Evolutionary conservation across 2,329 filamentous ascomycete genomes (phyloP), one percentile per base, ranked within the genome.

Genomic region (Colletotrichum incanum): DNA sequence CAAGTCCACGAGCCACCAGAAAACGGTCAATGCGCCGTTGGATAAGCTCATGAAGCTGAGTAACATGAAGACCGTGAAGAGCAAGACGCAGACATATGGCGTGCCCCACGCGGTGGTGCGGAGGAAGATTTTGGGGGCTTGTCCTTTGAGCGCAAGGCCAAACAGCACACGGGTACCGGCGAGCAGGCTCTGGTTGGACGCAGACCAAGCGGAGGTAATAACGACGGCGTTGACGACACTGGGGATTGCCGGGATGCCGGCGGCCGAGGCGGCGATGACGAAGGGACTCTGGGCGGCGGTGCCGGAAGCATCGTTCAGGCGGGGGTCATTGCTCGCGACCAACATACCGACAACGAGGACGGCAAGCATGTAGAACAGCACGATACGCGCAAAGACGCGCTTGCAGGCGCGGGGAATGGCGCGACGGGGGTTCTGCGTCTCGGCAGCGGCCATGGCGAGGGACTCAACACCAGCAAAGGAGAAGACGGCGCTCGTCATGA

Each of bases 1-100:
- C 43, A 90, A 79, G 75, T 88, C 88, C 74, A 89, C 85, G 76
- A 90, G 87, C 88, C 88, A 90, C 77, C 87, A 88, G 78, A 90
- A 90, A 20, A 93, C 92, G 39, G 89, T 86, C 2, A 89, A 84
- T 0, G 90, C 86, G 65, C 83, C 80, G 75, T 87, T 88, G 41
- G 86, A 90, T 58, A 93, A 84, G 77, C 92, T 90, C 71, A 71
- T 73, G 78, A 93, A 94, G 23, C 88, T 87, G 31, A 94, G 83
- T 26, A 92, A 87, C 5, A 86, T 77, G 73, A 94, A 14, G 91
- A 91, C 85, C 0, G 89, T 88, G 45, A 89, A 80, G 1, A 80
- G 12, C 83, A 87, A 54, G 5, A 71, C 71, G 61, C 67, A 73
- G 45, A 62, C 45, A n/a, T 92, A 78, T 80, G 71, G 71, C 4